Evolutionary conservation across 768 basidiomycete species (phyloP).

Genomic region (Mycena chlorophos): DNA sequence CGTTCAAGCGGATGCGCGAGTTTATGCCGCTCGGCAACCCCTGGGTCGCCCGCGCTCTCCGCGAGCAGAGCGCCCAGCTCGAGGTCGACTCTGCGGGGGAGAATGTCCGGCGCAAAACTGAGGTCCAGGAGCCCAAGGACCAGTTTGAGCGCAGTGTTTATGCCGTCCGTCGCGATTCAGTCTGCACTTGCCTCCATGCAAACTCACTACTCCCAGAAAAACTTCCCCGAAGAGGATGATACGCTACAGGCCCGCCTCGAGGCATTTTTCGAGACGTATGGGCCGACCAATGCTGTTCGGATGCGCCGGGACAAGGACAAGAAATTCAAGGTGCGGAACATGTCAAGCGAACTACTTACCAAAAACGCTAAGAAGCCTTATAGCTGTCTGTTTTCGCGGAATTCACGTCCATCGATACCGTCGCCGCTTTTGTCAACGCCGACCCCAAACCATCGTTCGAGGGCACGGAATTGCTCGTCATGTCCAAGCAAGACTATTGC

Average conservation of each 20-base stretch:
- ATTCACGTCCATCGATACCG: constrained; percentile 69
- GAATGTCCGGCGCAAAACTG: constrained; percentile 73
- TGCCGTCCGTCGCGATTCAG: constrained; percentile 61
- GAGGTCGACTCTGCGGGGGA: constrained; percentile 74
- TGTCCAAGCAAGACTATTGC: constrained; percentile 92
- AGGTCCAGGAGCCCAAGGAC: constrained; percentile 74
- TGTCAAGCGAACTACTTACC: background rate
- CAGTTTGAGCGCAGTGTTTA: constrained; percentile 86
- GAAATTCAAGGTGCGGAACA: constrained; percentile 19
- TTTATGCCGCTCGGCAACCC: constrained; percentile 57
- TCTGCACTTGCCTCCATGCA: background rate
- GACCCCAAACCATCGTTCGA: constrained; percentile 83
- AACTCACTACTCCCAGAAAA: constrained; percentile 62
- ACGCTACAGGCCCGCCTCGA: constrained; percentile 75
- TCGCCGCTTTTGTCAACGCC: constrained; percentile 73
- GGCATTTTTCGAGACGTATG: constrained; percentile 76
- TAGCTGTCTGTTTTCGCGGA: constrained; percentile 82
- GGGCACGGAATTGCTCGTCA: constrained; percentile 71
- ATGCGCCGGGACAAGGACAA: constrained; percentile 69
- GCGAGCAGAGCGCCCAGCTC: constrained; percentile 46
- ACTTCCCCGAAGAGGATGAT: constrained; percentile 68
- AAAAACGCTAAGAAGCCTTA: background rate
- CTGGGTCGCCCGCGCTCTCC: constrained; percentile 74
- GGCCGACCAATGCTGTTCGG: constrained; percentile 76
- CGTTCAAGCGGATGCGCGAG: constrained; percentile 94